Evolutionary conservation across 257 asterid species (phyloP), one percentile per base, ranked within the genome.

Genomic region (Fraxinus quadrangulata): DNA sequence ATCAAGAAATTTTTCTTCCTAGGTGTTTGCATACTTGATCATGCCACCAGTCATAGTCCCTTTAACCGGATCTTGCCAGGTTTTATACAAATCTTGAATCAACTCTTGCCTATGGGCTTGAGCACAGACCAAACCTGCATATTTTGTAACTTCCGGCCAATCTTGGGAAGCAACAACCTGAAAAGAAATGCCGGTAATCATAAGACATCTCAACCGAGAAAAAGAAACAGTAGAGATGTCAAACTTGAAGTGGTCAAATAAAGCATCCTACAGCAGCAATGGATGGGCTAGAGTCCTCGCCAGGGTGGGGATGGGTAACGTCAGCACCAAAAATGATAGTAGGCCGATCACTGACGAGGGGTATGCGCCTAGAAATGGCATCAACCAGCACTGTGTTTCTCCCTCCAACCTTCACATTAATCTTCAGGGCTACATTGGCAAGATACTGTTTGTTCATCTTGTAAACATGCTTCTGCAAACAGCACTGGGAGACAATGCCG

Each of bases 101-200:
- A 95, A 93, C 84, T 95, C 99, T 81, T 95, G 99, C 34, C 99
- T 83, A 81, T 93, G 98, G 67, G 99, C 96, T 84, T 95, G 99
- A 34, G 99, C 97, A 84, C 96, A 93, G 51, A 95, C 99, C 87
- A 95, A 82, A 28, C 98, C 99, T n/a, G 98, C 98, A 77, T 95
- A 95, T 63, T 95, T 95, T 0, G 99, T 93, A 56, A 95, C 90
- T 75, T 93, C 97, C 0, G 99, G 99, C 99, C 99, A 95, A 86
- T 95, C 99, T 83, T 93, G 98, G 28, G 99, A 95, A 17, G 99
- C 99, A 70, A 95, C 99, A 63, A 95, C 99, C 99, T 95, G 86
- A 33, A 75, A 40, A 14, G 9, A 72, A 65, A 79, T 77, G 31
- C 42, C 49, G 73, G 74, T 40, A 63, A 67, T 42, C 71, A 49